Percentiles rank a stretch among this genome's conserved stretches.
These are phyloP conservation scores for Clonostachys sp. DNA, from an alignment of 2,329 filamentous ascomycete genomes.

Conservation along the genomic window DNA sequence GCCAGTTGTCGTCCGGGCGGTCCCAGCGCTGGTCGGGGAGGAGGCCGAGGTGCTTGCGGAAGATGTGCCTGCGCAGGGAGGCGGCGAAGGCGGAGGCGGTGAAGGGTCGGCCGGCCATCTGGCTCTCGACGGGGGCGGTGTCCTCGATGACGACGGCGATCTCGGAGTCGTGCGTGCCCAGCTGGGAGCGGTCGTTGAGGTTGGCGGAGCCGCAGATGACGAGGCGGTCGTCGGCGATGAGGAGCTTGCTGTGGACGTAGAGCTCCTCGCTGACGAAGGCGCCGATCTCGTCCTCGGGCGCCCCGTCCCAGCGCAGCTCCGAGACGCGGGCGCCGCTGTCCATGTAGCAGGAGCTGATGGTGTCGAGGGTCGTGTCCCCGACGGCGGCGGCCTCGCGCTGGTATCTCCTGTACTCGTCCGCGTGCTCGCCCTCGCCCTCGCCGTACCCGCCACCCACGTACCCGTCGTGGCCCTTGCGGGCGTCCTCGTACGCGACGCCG, in stretches of 20 bases:
- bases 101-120: constrained; percentile 70
- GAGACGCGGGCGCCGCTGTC: constrained; percentile 67
- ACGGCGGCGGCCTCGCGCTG: constrained; percentile 62
- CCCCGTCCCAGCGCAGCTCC: constrained; percentile 48
- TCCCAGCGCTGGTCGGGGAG: constrained; percentile 70
- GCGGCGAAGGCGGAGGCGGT: constrained; percentile 72
- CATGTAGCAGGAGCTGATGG: constrained; percentile 80
- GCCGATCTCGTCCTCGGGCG: constrained; percentile 50
- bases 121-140: constrained; percentile 61
- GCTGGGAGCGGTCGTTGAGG: constrained; percentile 64
- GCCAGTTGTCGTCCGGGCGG: constrained; percentile 67
- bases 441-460: constrained; percentile 41
- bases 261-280: constrained; percentile 60
- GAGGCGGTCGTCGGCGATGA: constrained; percentile 77
- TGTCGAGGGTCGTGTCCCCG: constrained; percentile 62
- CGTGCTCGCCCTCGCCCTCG: constrained; percentile 21
- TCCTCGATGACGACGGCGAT: constrained; percentile 89
- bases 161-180: constrained; percentile 81
- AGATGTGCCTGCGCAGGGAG: constrained; percentile 78
- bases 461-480: constrained; percentile 59
- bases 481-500: constrained; percentile 65
- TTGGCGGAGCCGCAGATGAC: constrained; percentile 73
- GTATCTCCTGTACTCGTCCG: constrained; percentile 59
- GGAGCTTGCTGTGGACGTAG: constrained; percentile 62
- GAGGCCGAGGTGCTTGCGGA: constrained; percentile 87